Evolutionary conservation across 306 rosid genomes (phyloP).

Genomic region (Biancaea sappan): DNA sequence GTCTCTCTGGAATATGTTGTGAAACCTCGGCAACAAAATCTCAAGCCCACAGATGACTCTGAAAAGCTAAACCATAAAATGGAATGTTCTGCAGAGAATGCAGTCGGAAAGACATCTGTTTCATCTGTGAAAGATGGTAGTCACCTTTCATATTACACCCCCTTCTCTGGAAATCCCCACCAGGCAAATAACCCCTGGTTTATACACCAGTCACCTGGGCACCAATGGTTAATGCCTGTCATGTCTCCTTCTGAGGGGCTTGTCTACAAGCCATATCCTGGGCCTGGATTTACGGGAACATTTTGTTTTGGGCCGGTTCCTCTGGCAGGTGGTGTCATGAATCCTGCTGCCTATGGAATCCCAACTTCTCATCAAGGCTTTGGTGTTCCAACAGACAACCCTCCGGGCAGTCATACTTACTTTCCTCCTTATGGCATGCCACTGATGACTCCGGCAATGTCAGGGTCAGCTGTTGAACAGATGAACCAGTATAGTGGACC

Average conservation of each 20-base stretch:
- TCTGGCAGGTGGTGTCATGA: slow-evolving; percentile 40
- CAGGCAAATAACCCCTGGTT: slow-evolving; percentile 49
- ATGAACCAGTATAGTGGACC: slow-evolving; percentile 41
- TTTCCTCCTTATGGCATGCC: slow-evolving; percentile 66
- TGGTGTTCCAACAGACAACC: slow-evolving; percentile 38
- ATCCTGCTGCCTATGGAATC: slow-evolving; percentile 54
- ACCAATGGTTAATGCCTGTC: slow-evolving; percentile 77
- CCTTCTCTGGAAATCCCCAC: slow-evolving; percentile 41
- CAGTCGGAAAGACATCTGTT: slow-evolving; percentile 54
- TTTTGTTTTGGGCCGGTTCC: slow-evolving; percentile 46
- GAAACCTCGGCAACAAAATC: slow-evolving; percentile 30
- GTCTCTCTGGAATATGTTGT: slow-evolving; percentile 38
- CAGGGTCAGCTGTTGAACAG: slow-evolving; percentile 53
- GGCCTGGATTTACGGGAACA: slow-evolving; percentile 49
- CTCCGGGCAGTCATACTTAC: slow-evolving; percentile 47
- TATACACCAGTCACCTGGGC: slow-evolving; percentile 63
- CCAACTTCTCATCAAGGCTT: slow-evolving; percentile 52
- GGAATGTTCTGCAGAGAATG: slow-evolving; percentile 76
- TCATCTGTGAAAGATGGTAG: slow-evolving; percentile 44
- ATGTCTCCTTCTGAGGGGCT: slow-evolving; percentile 90
- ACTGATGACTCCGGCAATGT: slow-evolving; percentile 41
- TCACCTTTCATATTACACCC: slow-evolving; percentile 49
- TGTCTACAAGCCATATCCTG: slow-evolving; percentile 74
- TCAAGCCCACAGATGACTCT: slow-evolving; percentile 39
- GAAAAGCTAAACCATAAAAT: slow-evolving; percentile 53